Conservation (phyloP, 306 rosid species). For the Inga laurina region DNA sequence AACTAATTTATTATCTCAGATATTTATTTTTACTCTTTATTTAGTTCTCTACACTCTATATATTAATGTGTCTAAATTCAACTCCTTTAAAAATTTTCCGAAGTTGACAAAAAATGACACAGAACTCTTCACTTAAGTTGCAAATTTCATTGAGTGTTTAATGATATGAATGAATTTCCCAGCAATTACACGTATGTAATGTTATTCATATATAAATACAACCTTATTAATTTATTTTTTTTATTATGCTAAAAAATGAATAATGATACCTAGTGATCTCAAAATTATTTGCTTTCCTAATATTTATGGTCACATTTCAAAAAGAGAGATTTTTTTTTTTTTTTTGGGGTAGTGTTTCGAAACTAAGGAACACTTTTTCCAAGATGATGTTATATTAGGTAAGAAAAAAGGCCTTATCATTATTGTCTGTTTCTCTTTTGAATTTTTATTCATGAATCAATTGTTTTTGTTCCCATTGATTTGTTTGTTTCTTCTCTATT, state of each 20-base stretch:
- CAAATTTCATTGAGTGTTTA: not conserved
- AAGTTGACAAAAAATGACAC: not conserved
- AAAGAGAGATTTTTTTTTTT: constrained; percentile 28
- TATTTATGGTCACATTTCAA: not conserved
- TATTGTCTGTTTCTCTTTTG: constrained; percentile 45
- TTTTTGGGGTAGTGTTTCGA: constrained; percentile 27
- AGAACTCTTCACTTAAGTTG: not conserved
- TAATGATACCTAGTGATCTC: too few relatives aligned
- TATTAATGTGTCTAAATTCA: not conserved
- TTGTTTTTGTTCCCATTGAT: constrained; percentile 29
- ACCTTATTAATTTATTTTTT: not conserved
- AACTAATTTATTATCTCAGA: not conserved
- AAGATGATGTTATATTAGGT: constrained; percentile 45
- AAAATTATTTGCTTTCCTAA: not conserved
- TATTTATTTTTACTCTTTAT: not conserved
- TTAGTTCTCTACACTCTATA: not conserved
- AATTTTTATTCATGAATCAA: constrained; percentile 9
- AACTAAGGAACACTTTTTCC: constrained; percentile 40
- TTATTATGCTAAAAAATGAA: not conserved
- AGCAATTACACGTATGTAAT: not conserved
- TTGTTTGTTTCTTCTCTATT: constrained; percentile 33
- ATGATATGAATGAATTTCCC: not conserved
- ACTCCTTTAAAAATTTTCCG: not conserved
- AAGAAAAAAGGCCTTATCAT: constrained; percentile 48
- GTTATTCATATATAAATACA: not conserved